These are phyloP conservation scores for Aristolochia contorta DNA, from an alignment of 164 flowering plant species.

Conservation along the genomic window DNA sequence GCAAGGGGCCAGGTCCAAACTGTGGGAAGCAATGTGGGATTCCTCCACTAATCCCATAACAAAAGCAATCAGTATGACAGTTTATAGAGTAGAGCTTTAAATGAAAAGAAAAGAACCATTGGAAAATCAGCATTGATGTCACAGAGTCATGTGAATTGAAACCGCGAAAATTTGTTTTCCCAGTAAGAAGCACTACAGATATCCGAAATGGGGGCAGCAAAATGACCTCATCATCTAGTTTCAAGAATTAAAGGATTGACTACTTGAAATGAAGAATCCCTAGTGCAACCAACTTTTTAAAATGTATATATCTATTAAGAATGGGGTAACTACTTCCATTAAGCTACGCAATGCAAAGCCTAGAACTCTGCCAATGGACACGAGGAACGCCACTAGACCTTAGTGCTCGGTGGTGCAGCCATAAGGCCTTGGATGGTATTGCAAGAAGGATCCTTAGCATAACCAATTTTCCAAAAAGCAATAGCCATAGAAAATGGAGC, in stretches of 20 bases:
- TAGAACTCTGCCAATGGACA: too few relatives aligned
- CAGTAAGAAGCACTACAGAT: neutral
- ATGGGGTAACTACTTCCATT: too few relatives aligned
- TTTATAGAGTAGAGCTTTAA: constrained; percentile 12
- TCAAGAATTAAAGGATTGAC: neutral
- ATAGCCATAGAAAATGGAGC: too few relatives aligned
- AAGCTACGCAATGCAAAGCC: too few relatives aligned
- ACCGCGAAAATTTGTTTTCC: neutral
- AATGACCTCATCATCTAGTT: neutral
- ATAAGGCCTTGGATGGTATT: too few relatives aligned
- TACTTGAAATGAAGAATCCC: neutral
- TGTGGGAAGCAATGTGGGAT: constrained; percentile 97
- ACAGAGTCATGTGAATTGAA: neutral
- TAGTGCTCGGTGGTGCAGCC: too few relatives aligned
- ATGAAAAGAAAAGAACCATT: neutral
- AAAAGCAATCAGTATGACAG: neutral
- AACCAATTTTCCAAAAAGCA: too few relatives aligned
- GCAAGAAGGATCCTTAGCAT: too few relatives aligned
- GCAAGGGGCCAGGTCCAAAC: constrained; percentile 93
- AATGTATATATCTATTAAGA: too few relatives aligned
- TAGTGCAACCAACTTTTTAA: too few relatives aligned
- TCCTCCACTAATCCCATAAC: constrained; percentile 62
- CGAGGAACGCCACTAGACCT: too few relatives aligned
- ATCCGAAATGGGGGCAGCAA: neutral
- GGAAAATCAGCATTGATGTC: neutral